These are phyloP conservation scores for Bruguiera gymnorhiza DNA, from an alignment of 345 rosid species.

Conservation along the genomic window DNA sequence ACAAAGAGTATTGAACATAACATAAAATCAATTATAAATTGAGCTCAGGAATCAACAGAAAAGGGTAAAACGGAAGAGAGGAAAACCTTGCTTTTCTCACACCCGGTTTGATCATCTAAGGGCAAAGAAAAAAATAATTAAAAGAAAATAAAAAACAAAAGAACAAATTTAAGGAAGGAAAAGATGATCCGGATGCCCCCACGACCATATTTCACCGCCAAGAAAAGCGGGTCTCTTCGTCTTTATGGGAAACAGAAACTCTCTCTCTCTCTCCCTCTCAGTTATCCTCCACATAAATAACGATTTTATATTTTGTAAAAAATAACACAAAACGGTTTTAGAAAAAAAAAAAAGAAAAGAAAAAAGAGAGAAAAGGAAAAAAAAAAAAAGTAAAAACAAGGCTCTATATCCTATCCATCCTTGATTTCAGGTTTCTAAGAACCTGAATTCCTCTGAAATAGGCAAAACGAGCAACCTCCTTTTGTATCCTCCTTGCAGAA, in stretches of 20 bases:
- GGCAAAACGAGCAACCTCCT: not conserved
- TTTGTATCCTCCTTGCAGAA: not conserved
- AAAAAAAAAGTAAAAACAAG: too few relatives aligned
- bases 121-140: not conserved
- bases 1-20: not conserved
- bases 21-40: not conserved
- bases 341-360: not conserved
- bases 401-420: conserved; percentile 22
- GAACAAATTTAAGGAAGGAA: not conserved
- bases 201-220: conserved; percentile 30
- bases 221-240: conserved; percentile 31
- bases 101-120: conserved; percentile 12
- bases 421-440: conserved; percentile 40
- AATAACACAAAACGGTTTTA: conserved; percentile 3
- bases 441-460: conserved; percentile 16
- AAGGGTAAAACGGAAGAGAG: not conserved
- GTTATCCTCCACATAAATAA: conserved; percentile 38
- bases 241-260: conserved; percentile 24
- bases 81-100: not conserved
- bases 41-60: not conserved
- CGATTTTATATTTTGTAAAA: not conserved
- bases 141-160: not conserved
- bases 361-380: too few relatives aligned
- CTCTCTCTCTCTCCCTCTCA: conserved; percentile 13
- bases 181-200: conserved; percentile 17